Evolutionary conservation across 306 rosid species (phyloP).

Genomic region (Pterocarpus santalinus): DNA sequence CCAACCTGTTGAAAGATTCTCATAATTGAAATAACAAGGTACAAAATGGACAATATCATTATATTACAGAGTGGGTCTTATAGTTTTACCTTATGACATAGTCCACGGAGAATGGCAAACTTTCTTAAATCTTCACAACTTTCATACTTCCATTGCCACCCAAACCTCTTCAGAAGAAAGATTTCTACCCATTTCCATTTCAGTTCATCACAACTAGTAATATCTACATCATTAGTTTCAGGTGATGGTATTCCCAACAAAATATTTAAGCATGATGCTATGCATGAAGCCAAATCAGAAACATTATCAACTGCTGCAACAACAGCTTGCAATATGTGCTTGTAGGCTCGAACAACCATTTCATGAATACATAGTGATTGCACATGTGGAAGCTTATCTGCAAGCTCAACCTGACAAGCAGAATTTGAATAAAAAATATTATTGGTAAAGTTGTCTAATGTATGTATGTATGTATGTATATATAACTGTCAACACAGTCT

Average conservation of each 20-base stretch:
- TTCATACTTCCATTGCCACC: slow-evolving; percentile 85
- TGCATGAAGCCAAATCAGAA: slow-evolving; percentile 80
- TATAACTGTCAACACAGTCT: slow-evolving; percentile 1
- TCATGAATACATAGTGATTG: slow-evolving; percentile 94
- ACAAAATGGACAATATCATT: slow-evolving; percentile 15
- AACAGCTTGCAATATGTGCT: slow-evolving; percentile 92
- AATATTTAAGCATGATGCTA: slow-evolving; percentile 89
- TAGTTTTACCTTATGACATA: slow-evolving; percentile 85
- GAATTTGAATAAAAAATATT: slow-evolving; percentile 37
- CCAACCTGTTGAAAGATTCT: slow-evolving; percentile 78
- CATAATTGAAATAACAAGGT: slow-evolving; percentile 29
- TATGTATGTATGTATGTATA: neutral
- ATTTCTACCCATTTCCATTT: slow-evolving; percentile 95
- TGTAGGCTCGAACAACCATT: slow-evolving; percentile 96
- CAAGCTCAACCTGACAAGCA: slow-evolving; percentile 84
- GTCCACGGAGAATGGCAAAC: slow-evolving; percentile 92
- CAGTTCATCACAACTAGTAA: slow-evolving; percentile 61
- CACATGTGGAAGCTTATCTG: slow-evolving; percentile 97
- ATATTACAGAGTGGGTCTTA: slow-evolving; percentile 17
- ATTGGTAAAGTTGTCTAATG: slow-evolving; percentile 8
- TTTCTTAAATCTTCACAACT: slow-evolving; percentile 75
- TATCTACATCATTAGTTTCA: slow-evolving; percentile 60
- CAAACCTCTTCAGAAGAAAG: slow-evolving; percentile 86
- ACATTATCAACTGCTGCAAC: slow-evolving; percentile 82
- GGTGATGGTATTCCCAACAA: slow-evolving; percentile 77